Evolutionary conservation across 2,329 filamentous ascomycete species (phyloP).

Genomic region (Drechslerella coelobrocha): DNA sequence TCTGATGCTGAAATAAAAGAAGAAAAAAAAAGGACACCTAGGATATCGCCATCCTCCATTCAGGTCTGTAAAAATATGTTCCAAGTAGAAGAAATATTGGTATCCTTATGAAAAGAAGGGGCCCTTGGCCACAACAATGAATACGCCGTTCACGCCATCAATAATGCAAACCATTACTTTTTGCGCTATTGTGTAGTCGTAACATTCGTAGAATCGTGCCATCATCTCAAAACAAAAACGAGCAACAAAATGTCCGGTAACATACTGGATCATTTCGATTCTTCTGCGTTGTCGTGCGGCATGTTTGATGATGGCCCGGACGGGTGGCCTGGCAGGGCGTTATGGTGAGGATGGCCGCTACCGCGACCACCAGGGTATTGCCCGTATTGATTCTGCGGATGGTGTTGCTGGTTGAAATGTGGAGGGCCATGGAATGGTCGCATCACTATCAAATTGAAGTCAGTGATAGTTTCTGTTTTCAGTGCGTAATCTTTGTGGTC

Average conservation of each 20-base stretch:
- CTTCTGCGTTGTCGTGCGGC: conserved; percentile 60
- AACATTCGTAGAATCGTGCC: conserved; percentile 51
- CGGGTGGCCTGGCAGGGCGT: conserved; percentile 57
- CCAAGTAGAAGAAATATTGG: conserved; percentile 31
- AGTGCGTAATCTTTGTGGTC: not conserved
- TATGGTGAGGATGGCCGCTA: conserved; percentile 43
- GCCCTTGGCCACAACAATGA: conserved; percentile 41
- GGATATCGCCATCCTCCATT: conserved; percentile 13
- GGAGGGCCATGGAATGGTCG: conserved; percentile 66
- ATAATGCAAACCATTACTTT: conserved; percentile 50
- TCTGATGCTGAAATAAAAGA: conserved; percentile 9
- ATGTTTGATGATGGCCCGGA: conserved; percentile 54
- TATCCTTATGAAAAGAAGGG: conserved; percentile 48
- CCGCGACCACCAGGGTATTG: conserved; percentile 58
- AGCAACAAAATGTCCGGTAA: conserved; percentile 54
- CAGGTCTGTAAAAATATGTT: conserved; percentile 1
- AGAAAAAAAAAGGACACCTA: conserved; percentile 8
- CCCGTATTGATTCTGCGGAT: conserved; percentile 53
- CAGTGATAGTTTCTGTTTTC: conserved; percentile 66
- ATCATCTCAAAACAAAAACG: conserved; percentile 51
- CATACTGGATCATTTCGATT: conserved; percentile 61
- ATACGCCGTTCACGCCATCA: conserved; percentile 50
- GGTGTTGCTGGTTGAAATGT: conserved; percentile 61
- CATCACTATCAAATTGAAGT: conserved; percentile 65
- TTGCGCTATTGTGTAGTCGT: conserved; percentile 48